Percentiles rank a stretch among this genome's conserved stretches.
Evolutionary conservation across 768 basidiomycete species (phyloP).

Genomic region (Phaeotremella skinneri): DNA sequence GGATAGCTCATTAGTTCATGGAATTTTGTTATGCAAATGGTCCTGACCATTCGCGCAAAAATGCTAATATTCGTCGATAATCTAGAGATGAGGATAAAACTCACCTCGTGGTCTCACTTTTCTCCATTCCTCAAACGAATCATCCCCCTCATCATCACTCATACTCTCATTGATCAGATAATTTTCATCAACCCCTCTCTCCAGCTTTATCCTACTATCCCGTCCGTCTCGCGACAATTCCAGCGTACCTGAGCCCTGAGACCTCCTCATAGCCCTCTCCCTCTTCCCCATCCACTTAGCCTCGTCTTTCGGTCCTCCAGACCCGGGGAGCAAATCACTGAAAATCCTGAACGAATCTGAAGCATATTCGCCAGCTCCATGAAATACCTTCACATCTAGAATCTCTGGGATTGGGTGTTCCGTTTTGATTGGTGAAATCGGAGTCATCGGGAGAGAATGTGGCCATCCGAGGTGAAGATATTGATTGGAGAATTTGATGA

Average conservation of each 20-base stretch:
- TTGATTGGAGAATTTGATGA: slow-evolving; percentile 59
- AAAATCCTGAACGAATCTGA: slow-evolving; percentile 75
- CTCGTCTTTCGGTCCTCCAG: slow-evolving; percentile 40
- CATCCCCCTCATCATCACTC: slow-evolving; percentile 36
- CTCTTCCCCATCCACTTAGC: slow-evolving; percentile 25
- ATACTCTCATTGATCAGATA: slow-evolving; percentile 32
- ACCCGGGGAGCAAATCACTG: slow-evolving; percentile 47
- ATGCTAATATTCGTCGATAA: background rate
- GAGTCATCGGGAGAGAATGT: background rate
- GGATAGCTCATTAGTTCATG: background rate
- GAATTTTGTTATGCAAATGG: too few relatives aligned
- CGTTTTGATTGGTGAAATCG: background rate
- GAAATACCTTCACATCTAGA: slow-evolving; percentile 59
- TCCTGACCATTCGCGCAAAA: background rate
- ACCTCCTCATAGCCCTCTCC: slow-evolving; percentile 12
- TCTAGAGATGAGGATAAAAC: background rate
- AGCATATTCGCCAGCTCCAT: slow-evolving; percentile 69
- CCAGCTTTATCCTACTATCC: background rate
- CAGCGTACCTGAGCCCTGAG: background rate
- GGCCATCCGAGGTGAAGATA: slow-evolving; percentile 54
- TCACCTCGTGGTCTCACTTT: slow-evolving; percentile 57
- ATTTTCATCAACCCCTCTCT: slow-evolving; percentile 7
- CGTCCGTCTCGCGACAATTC: slow-evolving; percentile 4
- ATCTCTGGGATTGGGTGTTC: slow-evolving; percentile 4
- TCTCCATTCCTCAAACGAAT: slow-evolving; percentile 61